Percentiles rank a stretch among this genome's conserved stretches.
Conservation (phyloP, 352 stramenopile genomes). For the Vaucheria bursata region DNA sequence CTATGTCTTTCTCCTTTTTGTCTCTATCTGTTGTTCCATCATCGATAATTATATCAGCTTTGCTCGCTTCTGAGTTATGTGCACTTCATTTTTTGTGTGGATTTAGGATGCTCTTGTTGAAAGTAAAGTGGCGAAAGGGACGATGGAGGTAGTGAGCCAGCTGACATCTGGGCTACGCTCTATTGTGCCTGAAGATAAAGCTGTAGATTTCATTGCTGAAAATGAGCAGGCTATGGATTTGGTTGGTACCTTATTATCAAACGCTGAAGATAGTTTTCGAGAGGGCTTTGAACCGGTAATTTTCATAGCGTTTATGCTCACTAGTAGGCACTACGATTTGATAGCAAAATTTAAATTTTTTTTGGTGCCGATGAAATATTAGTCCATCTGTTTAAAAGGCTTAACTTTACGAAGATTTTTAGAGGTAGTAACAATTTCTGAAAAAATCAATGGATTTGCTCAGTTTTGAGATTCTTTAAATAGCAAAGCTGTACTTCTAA, state of each 20-base stretch:
- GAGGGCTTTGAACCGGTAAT: neutral
- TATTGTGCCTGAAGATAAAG: neutral
- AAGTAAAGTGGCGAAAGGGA: neutral
- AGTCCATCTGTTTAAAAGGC: neutral
- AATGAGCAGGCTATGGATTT: neutral
- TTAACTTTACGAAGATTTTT: neutral
- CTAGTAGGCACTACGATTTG: too few species aligned
- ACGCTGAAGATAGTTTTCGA: neutral
- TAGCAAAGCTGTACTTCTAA: neutral
- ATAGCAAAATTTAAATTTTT: constrained; percentile 5
- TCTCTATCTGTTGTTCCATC: too few species aligned
- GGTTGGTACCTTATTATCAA: neutral
- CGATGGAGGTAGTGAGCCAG: neutral
- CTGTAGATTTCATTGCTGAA: neutral
- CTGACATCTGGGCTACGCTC: neutral
- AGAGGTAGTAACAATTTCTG: neutral
- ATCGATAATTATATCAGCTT: too few species aligned
- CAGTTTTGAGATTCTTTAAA: neutral
- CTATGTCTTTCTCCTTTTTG: too few species aligned
- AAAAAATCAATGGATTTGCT: neutral
- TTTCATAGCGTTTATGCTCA: neutral
- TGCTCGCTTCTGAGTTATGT: too few species aligned
- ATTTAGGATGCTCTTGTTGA: neutral
- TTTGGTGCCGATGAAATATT: neutral
- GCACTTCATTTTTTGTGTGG: neutral